Base-by-base conservation (phyloP, 129 eudicot species). In the Escallonia rubra region DNA sequence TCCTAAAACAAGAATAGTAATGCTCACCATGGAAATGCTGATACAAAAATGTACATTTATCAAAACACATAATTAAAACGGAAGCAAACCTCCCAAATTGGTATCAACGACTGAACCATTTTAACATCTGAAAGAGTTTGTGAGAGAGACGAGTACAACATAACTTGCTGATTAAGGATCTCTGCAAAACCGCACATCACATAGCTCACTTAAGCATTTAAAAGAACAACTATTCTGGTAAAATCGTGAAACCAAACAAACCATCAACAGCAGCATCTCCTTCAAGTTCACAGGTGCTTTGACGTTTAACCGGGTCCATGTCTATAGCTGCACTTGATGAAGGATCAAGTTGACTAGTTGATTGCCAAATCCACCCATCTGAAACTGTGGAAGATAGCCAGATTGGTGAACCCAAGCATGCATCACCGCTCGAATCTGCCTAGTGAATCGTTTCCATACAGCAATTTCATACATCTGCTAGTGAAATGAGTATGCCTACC, bases 61-160 rank as follows among this genome's bases (percentile, higher is more conserved):
- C 34, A 23, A 23, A 23, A 23, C 41, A 72, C 41, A 63, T 61
- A 2, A 6, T 15, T 16, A 60, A 66, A 63, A 67, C 49, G 44
- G 78, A 71, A 69, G 43, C 87, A 68, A 72, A 94, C 99, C 99
- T 94, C 95, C 99, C 99, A 94, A 68, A 94, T 94, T 43, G 99
- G 99, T 57, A 94, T 74, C 46, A 94, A 88, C 46, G 99, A 94
- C 85, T 90, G 99, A 75, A 94, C 99, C 96, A 86, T 82, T 83
- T 81, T 87, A 83, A 77, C 80, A 75, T 87, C 90, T 7, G 90
- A 80, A 63, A 61, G 68, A 63, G 90, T 79, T 78, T 94, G 97
- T 38, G 99, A 89, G 68, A 89, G 81, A 58, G 99, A 74, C 48
- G 89, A 76, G 61, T 78, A 89, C 71, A 84, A 48, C 62, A 79